phyloP scores from a whole-genome alignment of 1,284 basidiomycete genomes.

The Tilletia setariae region DNA sequence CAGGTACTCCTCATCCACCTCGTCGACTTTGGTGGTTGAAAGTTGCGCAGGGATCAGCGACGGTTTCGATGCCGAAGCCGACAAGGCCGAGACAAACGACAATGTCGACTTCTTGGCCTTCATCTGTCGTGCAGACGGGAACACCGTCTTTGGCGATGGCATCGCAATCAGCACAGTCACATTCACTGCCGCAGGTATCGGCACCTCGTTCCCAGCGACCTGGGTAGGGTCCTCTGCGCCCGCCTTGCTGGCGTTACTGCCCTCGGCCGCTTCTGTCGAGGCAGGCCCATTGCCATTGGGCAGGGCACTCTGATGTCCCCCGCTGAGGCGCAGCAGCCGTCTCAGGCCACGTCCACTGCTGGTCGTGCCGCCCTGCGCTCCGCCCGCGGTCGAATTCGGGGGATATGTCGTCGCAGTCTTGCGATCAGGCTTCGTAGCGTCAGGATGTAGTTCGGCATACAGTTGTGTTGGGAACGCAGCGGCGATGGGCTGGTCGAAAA shows the following conservation, averaged over 20 bases:
- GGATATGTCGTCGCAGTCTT: not conserved
- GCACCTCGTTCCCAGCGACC: conserved; percentile 15
- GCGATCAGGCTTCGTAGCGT: not conserved
- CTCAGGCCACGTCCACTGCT: not conserved
- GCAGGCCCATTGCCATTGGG: not conserved
- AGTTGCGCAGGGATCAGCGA: conserved; percentile 21
- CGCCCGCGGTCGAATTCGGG: not conserved
- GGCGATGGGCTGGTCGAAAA: conserved; percentile 15
- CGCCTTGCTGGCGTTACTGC: not conserved
- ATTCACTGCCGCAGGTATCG: conserved; percentile 37
- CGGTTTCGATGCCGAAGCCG: conserved; percentile 25
- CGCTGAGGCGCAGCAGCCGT: not conserved
- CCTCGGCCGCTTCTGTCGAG: not conserved
- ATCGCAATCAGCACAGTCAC: conserved; percentile 47
- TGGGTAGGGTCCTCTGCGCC: not conserved
- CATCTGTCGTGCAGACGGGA: conserved; percentile 27
- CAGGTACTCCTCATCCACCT: conserved; percentile 29
- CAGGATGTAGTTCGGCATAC: not conserved
- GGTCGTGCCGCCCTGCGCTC: not conserved
- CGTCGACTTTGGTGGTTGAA: conserved; percentile 28
- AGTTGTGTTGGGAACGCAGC: conserved; percentile 17
- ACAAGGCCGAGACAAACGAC: conserved; percentile 20
- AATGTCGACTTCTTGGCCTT: conserved; percentile 8
- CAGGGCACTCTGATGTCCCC: not conserved
- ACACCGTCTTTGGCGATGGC: conserved; percentile 43